These are phyloP conservation scores for Lichtheimia corymbifera DNA, from an alignment of 371 early-diverging fungal species.

Conservation along the genomic window DNA sequence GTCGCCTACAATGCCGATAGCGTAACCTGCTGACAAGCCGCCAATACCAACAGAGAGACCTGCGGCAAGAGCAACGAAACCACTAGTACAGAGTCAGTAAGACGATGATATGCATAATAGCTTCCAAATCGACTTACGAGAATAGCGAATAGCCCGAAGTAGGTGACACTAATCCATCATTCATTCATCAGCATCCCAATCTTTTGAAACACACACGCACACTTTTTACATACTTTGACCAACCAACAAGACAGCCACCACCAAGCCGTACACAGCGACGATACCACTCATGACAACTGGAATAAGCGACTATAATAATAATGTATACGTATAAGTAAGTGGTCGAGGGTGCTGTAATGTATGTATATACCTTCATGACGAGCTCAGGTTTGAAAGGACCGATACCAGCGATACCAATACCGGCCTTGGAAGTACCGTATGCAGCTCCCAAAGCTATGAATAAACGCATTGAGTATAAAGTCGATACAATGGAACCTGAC, in stretches of 20 bases:
- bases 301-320: slow-evolving; percentile 59
- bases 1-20: slow-evolving; percentile 91
- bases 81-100: slow-evolving; percentile 38
- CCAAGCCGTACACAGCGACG: slow-evolving; percentile 89
- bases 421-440: slow-evolving; percentile 91
- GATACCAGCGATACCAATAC: slow-evolving; percentile 87
- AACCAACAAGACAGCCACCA: slow-evolving; percentile 82
- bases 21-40: slow-evolving; percentile 90
- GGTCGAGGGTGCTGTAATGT: not conserved
- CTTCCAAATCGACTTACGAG: slow-evolving; percentile 27
- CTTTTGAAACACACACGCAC: not conserved
- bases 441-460: slow-evolving; percentile 86
- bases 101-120: slow-evolving; percentile 7
- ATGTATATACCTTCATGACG: slow-evolving; percentile 68
- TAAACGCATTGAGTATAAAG: not conserved
- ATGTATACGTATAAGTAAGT: slow-evolving; percentile 1
- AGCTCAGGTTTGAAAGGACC: slow-evolving; percentile 88
- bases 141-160: slow-evolving; percentile 43
- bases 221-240: slow-evolving; percentile 63
- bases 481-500: slow-evolving; percentile 3
- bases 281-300: slow-evolving; percentile 96
- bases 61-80: slow-evolving; percentile 84
- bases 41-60: slow-evolving; percentile 86
- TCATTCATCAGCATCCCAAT: not conserved
- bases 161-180: slow-evolving; percentile 51